These are phyloP conservation scores for Monosporascus sp. DNA, from an alignment of 2,329 filamentous ascomycete species.

Conservation along the genomic window DNA sequence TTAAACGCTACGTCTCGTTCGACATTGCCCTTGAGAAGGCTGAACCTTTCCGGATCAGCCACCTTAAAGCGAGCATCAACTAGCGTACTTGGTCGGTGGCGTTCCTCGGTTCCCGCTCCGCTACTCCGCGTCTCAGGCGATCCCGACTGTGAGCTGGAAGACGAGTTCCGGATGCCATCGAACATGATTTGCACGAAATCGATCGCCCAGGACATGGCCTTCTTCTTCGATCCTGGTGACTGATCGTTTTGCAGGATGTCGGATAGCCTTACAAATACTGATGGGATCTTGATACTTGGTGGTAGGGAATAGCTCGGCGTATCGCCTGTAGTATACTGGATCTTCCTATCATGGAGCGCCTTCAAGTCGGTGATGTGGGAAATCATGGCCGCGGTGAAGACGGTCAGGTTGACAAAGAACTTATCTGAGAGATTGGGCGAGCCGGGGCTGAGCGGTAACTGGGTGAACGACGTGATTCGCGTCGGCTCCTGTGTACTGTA, in stretches of 20 bases:
- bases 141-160: neutral
- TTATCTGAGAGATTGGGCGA: conserved; percentile 39
- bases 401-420: conserved; percentile 49
- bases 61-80: conserved; percentile 53
- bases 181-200: conserved; percentile 57
- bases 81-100: conserved; percentile 31
- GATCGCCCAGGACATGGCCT: conserved; percentile 46
- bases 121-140: neutral
- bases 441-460: conserved; percentile 38
- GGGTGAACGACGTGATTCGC: conserved; percentile 28
- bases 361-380: conserved; percentile 44
- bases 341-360: conserved; percentile 39
- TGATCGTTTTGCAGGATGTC: conserved; percentile 30
- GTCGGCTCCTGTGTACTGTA: conserved; percentile 13
- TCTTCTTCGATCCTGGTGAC: conserved; percentile 12
- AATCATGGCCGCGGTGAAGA: conserved; percentile 47
- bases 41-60: conserved; percentile 48
- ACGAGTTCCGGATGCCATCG: conserved; percentile 35
- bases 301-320: conserved; percentile 34
- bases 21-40: conserved; percentile 47
- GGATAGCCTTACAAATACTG: conserved; percentile 44
- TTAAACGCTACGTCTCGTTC: conserved; percentile 61
- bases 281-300: conserved; percentile 41
- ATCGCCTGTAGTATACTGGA: conserved; percentile 33
- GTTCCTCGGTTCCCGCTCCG: conserved; percentile 3